These are phyloP conservation scores for Saccharomycopsis babjevae DNA, from an alignment of 805 yeast genomes.

Conservation along the genomic window DNA sequence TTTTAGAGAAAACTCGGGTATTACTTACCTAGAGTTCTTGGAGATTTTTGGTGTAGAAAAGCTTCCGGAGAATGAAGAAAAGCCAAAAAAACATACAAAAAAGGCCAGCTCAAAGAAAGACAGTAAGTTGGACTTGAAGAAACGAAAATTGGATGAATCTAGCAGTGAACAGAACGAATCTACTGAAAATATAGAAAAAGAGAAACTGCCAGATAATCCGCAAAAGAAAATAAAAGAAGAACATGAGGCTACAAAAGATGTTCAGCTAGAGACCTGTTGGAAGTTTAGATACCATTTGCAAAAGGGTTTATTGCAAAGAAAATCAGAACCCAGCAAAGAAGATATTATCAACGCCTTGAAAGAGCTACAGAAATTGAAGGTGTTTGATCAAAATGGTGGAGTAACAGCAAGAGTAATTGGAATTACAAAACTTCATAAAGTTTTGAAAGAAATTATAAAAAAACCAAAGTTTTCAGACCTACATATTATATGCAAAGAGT, in stretches of 20 bases:
- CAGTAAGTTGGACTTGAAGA: background rate
- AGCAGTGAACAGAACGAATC: background rate
- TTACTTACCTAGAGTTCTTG: background rate
- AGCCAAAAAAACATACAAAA: background rate
- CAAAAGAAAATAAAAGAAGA: background rate
- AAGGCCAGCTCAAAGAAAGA: background rate
- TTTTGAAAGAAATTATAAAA: slow-evolving; percentile 14
- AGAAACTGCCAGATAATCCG: background rate
- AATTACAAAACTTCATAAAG: slow-evolving; percentile 14
- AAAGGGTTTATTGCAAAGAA: slow-evolving; percentile 14
- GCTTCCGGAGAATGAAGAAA: background rate
- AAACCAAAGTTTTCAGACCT: slow-evolving; percentile 5
- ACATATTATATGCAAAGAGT: slow-evolving; percentile 1
- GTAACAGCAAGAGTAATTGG: slow-evolving; percentile 4
- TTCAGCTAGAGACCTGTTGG: slow-evolving; percentile 10
- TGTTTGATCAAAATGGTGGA: background rate
- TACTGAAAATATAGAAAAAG: background rate
- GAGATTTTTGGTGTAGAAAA: slow-evolving; percentile 5
- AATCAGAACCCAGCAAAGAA: slow-evolving; percentile 3
- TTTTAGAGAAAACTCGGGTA: slow-evolving; percentile 3
- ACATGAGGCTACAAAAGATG: background rate
- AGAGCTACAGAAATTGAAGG: slow-evolving; percentile 6
- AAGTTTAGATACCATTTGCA: slow-evolving; percentile 13
- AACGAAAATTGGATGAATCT: background rate
- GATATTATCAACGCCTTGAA: slow-evolving; percentile 3